Conservation (phyloP, 2,329 filamentous ascomycete genomes). For the Pestalotiopsis sp. region DNA sequence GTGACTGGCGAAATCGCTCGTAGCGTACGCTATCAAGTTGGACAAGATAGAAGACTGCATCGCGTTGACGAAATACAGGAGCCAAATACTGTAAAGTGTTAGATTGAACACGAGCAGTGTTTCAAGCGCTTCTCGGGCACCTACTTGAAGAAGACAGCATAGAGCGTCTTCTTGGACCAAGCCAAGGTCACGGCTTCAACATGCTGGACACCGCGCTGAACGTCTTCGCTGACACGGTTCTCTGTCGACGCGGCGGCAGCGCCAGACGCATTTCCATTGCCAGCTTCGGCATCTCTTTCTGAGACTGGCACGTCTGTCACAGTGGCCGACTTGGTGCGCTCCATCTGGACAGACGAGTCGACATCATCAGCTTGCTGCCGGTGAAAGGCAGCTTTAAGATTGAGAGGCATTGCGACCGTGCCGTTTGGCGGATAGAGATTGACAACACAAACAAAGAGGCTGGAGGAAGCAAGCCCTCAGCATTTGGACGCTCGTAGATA, state of each 20-base stretch:
- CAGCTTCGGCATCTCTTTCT: not conserved
- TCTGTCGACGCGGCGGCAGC: not conserved
- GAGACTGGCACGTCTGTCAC: not conserved
- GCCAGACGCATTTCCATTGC: not conserved
- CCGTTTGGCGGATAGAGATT: not conserved
- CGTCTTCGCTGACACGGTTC: not conserved
- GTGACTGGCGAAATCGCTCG: constrained; percentile 44
- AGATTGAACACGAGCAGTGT: not conserved
- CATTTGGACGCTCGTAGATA: not conserved
- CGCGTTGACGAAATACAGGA: constrained; percentile 43
- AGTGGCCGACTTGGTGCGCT: not conserved
- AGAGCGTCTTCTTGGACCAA: constrained; percentile 39
- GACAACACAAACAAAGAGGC: not conserved
- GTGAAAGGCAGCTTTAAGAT: not conserved
- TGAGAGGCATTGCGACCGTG: not conserved
- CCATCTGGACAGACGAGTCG: not conserved
- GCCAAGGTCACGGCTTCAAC: constrained; percentile 46
- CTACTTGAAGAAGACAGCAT: constrained; percentile 41
- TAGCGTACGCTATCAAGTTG: constrained; percentile 39
- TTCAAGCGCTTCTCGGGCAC: not conserved
- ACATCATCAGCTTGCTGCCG: not conserved
- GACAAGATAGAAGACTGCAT: constrained; percentile 37
- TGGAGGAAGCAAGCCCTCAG: not conserved
- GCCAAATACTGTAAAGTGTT: constrained; percentile 36
- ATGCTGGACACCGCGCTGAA: constrained; percentile 39